Percentiles rank a stretch among this genome's conserved stretches.
phyloP scores from a whole-genome alignment of 192 early-diverging fungal species.

The Linnemannia zychae region DNA sequence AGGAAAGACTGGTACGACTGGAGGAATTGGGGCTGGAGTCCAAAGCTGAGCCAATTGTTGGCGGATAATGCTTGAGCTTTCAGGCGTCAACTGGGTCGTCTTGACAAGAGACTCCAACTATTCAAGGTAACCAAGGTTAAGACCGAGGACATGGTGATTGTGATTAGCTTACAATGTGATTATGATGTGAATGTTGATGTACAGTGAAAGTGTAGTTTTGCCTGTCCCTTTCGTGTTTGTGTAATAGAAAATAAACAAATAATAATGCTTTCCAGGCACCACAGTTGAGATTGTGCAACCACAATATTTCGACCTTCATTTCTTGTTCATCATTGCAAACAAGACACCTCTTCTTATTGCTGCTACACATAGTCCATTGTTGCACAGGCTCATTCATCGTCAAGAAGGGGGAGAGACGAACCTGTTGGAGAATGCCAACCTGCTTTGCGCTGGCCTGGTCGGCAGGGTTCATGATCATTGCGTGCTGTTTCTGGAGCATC shows the following conservation, averaged over 20 bases:
- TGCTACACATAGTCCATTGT: slow-evolving; percentile 3
- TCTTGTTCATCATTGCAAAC: not conserved
- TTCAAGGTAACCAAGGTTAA: not conserved
- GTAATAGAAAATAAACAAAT: too few relatives aligned
- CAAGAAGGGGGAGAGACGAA: slow-evolving; percentile 1
- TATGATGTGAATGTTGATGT: not conserved
- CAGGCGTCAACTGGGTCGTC: slow-evolving; percentile 58
- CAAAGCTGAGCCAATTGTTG: slow-evolving; percentile 57
- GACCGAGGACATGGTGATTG: not conserved
- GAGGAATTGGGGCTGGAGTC: slow-evolving; percentile 25
- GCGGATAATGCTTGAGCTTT: slow-evolving; percentile 61
- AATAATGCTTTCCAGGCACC: not conserved
- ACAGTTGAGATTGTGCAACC: not conserved
- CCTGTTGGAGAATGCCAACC: slow-evolving; percentile 47
- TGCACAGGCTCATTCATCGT: not conserved
- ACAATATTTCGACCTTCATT: slow-evolving; percentile 15
- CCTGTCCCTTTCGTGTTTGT: not conserved
- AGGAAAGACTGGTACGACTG: slow-evolving; percentile 15
- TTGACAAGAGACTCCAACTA: slow-evolving; percentile 63
- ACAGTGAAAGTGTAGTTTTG: slow-evolving; percentile 45
- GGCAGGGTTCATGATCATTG: slow-evolving; percentile 38
- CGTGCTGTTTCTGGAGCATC: slow-evolving; percentile 43
- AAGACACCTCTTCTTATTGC: not conserved
- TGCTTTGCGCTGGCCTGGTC: slow-evolving; percentile 44
- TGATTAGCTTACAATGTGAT: not conserved